phyloP scores from a whole-genome alignment of 2,329 filamentous ascomycete genomes.

The Stagonosporopsis cucurbitacearum region DNA sequence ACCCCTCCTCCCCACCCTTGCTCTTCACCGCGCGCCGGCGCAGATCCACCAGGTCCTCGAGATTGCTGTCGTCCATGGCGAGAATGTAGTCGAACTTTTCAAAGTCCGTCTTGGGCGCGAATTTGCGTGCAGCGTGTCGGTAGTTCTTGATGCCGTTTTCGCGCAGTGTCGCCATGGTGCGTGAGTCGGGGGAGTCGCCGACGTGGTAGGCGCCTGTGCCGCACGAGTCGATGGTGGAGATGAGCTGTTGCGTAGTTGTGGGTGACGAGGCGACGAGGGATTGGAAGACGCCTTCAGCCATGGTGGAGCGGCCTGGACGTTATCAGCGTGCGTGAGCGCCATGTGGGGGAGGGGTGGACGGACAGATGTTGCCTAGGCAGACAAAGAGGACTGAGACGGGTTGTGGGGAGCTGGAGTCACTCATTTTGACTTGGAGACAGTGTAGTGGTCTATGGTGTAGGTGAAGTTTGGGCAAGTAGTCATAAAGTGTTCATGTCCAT shows the following conservation, averaged over 20 bases:
- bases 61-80: slow-evolving; percentile 88
- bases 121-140: slow-evolving; percentile 76
- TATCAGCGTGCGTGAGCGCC: not conserved
- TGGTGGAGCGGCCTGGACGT: slow-evolving; percentile 74
- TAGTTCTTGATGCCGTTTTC: slow-evolving; percentile 79
- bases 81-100: slow-evolving; percentile 89
- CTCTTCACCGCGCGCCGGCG: slow-evolving; percentile 59
- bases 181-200: slow-evolving; percentile 76
- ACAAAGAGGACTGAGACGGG: slow-evolving; percentile 84
- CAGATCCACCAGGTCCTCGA: slow-evolving; percentile 71
- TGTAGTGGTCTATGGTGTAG: not conserved
- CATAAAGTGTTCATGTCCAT: not conserved
- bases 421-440: slow-evolving; percentile 11
- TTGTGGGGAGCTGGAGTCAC: slow-evolving; percentile 23
- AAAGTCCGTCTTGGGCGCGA: slow-evolving; percentile 74
- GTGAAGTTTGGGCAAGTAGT: not conserved
- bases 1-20: slow-evolving; percentile 42
- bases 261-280: slow-evolving; percentile 67
- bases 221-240: slow-evolving; percentile 81
- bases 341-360: slow-evolving; percentile 15
- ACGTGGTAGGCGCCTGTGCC: slow-evolving; percentile 90
- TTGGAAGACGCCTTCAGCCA: slow-evolving; percentile 94
- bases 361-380: slow-evolving; percentile 95
- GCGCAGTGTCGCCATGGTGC: slow-evolving; percentile 80
- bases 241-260: slow-evolving; percentile 53